Conservation (phyloP, 371 early-diverging fungal species). For the Phascolomyces articulosus region DNA sequence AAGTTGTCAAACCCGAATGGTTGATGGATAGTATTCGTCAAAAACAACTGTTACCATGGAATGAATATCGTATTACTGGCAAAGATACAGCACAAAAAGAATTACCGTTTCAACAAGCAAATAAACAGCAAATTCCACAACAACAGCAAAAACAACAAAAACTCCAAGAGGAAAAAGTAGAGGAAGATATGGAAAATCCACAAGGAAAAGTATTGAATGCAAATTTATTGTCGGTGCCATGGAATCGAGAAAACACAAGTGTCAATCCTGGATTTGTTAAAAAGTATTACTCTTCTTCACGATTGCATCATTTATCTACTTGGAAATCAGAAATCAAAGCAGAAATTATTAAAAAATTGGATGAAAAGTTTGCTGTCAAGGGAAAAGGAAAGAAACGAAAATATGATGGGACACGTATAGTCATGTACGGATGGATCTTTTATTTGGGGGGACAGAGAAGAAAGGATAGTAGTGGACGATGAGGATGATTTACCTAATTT, state of each 20-base stretch:
- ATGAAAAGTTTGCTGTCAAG: constrained; percentile 19
- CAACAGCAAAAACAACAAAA: not conserved
- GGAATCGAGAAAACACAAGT: constrained; percentile 44
- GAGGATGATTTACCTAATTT: no score
- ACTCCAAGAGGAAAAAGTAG: not conserved
- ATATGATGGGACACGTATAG: constrained; percentile 16
- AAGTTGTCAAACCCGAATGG: constrained; percentile 83
- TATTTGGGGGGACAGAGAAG: no score
- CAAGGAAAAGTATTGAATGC: constrained; percentile 22
- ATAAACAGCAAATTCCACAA: not conserved
- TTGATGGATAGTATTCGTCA: constrained; percentile 69
- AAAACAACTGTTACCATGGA: constrained; percentile 65
- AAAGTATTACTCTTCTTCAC: constrained; percentile 74
- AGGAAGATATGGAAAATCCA: not conserved
- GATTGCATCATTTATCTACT: constrained; percentile 81
- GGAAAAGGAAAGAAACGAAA: constrained; percentile 1
- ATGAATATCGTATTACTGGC: constrained; percentile 46
- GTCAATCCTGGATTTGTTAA: constrained; percentile 71
- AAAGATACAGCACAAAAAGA: constrained; percentile 26
- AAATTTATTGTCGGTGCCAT: constrained; percentile 36
- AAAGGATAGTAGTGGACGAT: no score
- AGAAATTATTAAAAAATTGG: constrained; percentile 50
- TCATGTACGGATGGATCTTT: constrained; percentile 39
- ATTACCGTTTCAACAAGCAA: constrained; percentile 17
- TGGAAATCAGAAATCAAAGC: constrained; percentile 81